phyloP scores from a whole-genome alignment of 2,329 filamentous ascomycete genomes.

The Xylaria arbuscula region DNA sequence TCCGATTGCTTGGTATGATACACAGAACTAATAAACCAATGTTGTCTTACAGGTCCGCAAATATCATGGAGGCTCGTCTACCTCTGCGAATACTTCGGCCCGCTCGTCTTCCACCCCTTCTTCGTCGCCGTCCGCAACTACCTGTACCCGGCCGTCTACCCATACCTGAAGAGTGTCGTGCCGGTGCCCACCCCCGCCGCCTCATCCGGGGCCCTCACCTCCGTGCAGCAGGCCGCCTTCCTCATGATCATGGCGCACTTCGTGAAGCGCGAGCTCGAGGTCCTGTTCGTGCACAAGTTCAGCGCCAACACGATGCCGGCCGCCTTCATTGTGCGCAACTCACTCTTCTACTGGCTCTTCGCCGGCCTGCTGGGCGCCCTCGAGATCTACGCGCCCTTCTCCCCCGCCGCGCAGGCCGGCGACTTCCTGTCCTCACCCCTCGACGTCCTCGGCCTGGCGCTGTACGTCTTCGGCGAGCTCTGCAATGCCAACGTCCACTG shows the following conservation, averaged over 20 bases:
- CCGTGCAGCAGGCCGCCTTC: slow-evolving; percentile 79
- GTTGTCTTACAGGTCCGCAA: slow-evolving; percentile 73
- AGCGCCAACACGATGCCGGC: slow-evolving; percentile 93
- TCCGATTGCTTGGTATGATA: too few species aligned
- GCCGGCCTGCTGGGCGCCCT: slow-evolving; percentile 84
- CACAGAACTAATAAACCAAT: not conserved
- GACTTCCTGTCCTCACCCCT: slow-evolving; percentile 55
- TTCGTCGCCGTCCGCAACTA: slow-evolving; percentile 78
- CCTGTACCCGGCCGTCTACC: slow-evolving; percentile 67
- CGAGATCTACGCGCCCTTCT: slow-evolving; percentile 83
- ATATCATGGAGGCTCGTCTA: slow-evolving; percentile 94
- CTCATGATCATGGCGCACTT: slow-evolving; percentile 84
- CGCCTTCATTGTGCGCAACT: slow-evolving; percentile 94
- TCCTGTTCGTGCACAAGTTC: slow-evolving; percentile 94
- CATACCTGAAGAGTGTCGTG: slow-evolving; percentile 57
- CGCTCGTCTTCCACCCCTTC: slow-evolving; percentile 85
- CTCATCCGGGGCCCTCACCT: slow-evolving; percentile 61
- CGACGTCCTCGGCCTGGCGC: slow-evolving; percentile 73
- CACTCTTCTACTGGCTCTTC: slow-evolving; percentile 90
- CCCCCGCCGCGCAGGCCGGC: slow-evolving; percentile 69
- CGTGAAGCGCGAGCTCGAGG: slow-evolving; percentile 94
- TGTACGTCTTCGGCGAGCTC: slow-evolving; percentile 82
- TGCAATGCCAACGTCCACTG: slow-evolving; percentile 84
- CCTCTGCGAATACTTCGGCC: slow-evolving; percentile 93
- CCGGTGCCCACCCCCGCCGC: slow-evolving; percentile 52